These are phyloP conservation scores for Yamadazyma endophytica DNA, from an alignment of 805 yeast genomes.

Conservation along the genomic window DNA sequence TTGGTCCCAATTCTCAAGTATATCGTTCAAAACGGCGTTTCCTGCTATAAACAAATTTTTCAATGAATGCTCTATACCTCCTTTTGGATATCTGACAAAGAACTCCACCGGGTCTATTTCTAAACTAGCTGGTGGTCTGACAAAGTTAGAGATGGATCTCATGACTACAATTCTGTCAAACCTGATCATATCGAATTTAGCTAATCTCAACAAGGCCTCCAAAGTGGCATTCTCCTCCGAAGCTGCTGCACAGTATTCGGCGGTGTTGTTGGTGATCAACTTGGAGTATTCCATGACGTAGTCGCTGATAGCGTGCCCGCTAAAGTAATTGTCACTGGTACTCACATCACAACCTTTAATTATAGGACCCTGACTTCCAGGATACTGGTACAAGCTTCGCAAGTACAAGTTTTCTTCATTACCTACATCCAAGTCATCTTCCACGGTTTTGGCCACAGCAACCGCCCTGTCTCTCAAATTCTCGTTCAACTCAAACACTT, in stretches of 20 bases:
- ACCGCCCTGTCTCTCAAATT: constrained; percentile 56
- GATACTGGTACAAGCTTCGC: constrained; percentile 41
- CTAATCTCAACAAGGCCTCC: constrained; percentile 55
- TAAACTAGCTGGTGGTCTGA: constrained; percentile 46
- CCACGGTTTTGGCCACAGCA: constrained; percentile 38
- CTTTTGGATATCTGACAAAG: constrained; percentile 47
- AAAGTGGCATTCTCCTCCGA: constrained; percentile 68
- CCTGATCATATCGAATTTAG: constrained; percentile 51
- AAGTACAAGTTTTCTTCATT: constrained; percentile 39
- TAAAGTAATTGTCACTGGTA: constrained; percentile 59
- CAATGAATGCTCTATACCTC: constrained; percentile 48
- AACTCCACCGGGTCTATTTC: constrained; percentile 39
- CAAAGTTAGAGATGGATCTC: constrained; percentile 61
- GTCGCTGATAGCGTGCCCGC: constrained; percentile 49
- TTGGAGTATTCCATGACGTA: constrained; percentile 45
- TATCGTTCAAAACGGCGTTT: constrained; percentile 50
- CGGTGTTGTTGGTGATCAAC: constrained; percentile 56
- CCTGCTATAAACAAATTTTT: constrained; percentile 53
- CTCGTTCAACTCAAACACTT: constrained; percentile 59
- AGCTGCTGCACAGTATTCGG: constrained; percentile 56
- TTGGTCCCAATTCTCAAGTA: constrained; percentile 45
- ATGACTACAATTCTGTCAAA: constrained; percentile 53
- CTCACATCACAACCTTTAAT: constrained; percentile 47
- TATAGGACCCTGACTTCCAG: constrained; percentile 8
- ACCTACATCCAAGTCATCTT: constrained; percentile 43